Conservation (phyloP, 148 eudicot species). For the Heliamphora exappendiculata region DNA sequence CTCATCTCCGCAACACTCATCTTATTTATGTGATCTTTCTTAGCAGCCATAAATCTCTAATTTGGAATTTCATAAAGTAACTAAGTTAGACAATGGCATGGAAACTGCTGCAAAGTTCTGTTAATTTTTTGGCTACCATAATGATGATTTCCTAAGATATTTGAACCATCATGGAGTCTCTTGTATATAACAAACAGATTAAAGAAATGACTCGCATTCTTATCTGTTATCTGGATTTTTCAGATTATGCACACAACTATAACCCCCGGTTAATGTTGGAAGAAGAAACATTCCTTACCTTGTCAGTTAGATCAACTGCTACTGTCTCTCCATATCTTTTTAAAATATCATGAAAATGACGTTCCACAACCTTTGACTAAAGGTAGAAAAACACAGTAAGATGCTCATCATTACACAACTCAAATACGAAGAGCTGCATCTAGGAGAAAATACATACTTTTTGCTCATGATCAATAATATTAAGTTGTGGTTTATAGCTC, state of each 20-base stretch:
- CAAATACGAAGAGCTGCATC: slow-evolving; percentile 7
- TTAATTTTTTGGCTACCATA: neutral
- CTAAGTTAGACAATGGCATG: neutral
- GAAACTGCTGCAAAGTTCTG: neutral
- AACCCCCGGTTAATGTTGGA: neutral
- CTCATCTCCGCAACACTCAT: too few species aligned
- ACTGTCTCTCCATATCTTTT: slow-evolving; percentile 84
- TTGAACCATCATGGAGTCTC: neutral
- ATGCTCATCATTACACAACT: neutral
- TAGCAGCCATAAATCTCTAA: neutral
- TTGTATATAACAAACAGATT: neutral
- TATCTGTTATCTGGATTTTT: neutral
- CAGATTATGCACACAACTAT: neutral
- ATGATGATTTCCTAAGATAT: neutral
- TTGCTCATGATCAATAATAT: slow-evolving; percentile 64
- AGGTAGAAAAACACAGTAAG: slow-evolving; percentile 14
- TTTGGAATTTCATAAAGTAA: neutral
- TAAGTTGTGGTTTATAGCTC: slow-evolving; percentile 90
- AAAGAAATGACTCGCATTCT: neutral
- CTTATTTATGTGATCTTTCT: too few species aligned
- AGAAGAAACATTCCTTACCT: slow-evolving; percentile 35
- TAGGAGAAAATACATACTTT: slow-evolving; percentile 39
- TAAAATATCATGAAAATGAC: slow-evolving; percentile 75
- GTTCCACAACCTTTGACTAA: slow-evolving; percentile 76
- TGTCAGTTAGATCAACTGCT: slow-evolving; percentile 80